Evolutionary conservation across 768 basidiomycete species (phyloP).

Genomic region (Boletellus ananas): DNA sequence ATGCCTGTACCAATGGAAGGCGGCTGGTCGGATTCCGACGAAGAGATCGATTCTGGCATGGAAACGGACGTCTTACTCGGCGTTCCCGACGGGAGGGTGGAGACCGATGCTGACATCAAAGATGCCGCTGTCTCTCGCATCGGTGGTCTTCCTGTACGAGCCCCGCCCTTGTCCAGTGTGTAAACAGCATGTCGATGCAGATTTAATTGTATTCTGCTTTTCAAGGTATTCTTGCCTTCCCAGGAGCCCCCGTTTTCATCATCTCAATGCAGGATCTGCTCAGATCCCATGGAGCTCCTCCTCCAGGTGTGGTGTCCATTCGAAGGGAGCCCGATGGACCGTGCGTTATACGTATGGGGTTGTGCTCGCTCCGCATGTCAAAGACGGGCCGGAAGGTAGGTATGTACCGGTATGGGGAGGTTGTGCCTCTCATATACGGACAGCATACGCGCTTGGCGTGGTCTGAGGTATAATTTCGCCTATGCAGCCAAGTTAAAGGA

Average conservation of each 20-base stretch:
- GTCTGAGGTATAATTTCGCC: slow-evolving; percentile 62
- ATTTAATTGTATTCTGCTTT: slow-evolving; percentile 40
- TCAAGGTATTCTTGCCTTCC: slow-evolving; percentile 70
- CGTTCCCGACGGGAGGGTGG: slow-evolving; percentile 71
- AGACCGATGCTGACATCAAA: slow-evolving; percentile 51
- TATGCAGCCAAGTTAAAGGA: slow-evolving; percentile 73
- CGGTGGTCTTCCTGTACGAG: slow-evolving; percentile 86
- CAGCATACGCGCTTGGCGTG: slow-evolving; percentile 82
- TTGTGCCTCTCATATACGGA: slow-evolving; percentile 11
- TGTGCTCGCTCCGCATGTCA: slow-evolving; percentile 72
- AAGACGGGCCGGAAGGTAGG: slow-evolving; percentile 73
- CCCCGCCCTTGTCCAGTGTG: slow-evolving; percentile 43
- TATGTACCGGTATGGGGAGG: not conserved
- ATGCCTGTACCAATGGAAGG: slow-evolving; percentile 49
- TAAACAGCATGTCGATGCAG: slow-evolving; percentile 42
- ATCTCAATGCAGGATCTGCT: slow-evolving; percentile 70
- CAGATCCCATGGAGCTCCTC: slow-evolving; percentile 72
- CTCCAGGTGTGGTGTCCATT: slow-evolving; percentile 90
- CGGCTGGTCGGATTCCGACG: slow-evolving; percentile 81
- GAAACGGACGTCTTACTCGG: slow-evolving; percentile 78
- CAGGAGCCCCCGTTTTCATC: slow-evolving; percentile 58
- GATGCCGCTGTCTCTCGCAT: slow-evolving; percentile 88
- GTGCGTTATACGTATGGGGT: slow-evolving; percentile 83
- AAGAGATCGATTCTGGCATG: slow-evolving; percentile 49
- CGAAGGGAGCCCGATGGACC: slow-evolving; percentile 79